Conservation (phyloP, 2,329 filamentous ascomycete genomes). For the Fusarium illudens region DNA sequence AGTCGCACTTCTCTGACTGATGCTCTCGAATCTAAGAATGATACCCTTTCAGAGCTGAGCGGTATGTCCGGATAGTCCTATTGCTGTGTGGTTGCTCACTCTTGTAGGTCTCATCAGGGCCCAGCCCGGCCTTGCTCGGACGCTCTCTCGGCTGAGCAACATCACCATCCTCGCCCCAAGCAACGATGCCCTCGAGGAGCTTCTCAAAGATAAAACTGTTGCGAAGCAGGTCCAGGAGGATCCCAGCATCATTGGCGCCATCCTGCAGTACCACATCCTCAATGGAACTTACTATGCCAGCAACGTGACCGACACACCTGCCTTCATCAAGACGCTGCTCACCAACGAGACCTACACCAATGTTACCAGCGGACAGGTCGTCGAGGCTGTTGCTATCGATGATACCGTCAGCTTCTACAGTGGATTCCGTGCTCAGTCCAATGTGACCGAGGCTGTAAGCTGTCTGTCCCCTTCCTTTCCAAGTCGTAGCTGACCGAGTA, state of each 20-base stretch:
- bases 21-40: constrained; percentile 39
- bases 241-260: constrained; percentile 49
- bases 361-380: constrained; percentile 53
- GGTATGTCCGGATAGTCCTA: constrained; percentile 13
- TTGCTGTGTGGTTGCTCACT: constrained; percentile 4
- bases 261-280: constrained; percentile 68
- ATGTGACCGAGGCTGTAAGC: constrained; percentile 46
- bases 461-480: too few species aligned
- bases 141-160: constrained; percentile 26
- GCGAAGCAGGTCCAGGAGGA: constrained; percentile 52
- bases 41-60: constrained; percentile 39
- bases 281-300: constrained; percentile 53
- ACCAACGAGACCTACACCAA: constrained; percentile 53
- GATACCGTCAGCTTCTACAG: constrained; percentile 57
- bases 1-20: constrained; percentile 35
- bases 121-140: constrained; percentile 36
- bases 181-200: constrained; percentile 61
- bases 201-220: constrained; percentile 54
- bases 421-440: constrained; percentile 49
- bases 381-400: constrained; percentile 53
- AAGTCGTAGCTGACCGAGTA: constrained; percentile 4
- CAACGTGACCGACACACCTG: constrained; percentile 40
- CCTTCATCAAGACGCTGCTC: constrained; percentile 55
- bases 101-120: constrained; percentile 33
- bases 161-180: constrained; percentile 61